Evolutionary conservation across 202 grass and related monocot species (phyloP).

Genomic region (Panicum hallii): DNA sequence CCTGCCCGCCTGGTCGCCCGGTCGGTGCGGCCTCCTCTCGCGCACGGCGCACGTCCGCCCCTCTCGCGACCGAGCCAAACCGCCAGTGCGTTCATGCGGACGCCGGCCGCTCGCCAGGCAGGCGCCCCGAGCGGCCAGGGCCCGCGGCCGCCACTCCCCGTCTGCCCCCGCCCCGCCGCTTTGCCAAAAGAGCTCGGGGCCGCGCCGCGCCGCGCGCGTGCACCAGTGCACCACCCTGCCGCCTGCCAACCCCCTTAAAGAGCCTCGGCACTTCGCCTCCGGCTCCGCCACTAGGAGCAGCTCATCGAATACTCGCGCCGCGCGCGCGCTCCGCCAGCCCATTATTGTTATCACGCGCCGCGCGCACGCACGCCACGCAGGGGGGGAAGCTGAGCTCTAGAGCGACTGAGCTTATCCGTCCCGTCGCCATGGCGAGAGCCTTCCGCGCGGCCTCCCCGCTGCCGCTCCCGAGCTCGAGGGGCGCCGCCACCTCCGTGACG

Average conservation of each 20-base stretch:
- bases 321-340: slow-evolving; percentile 11
- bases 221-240: not conserved
- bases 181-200: slow-evolving; percentile 45
- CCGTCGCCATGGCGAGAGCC: slow-evolving; percentile 49
- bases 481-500: not conserved
- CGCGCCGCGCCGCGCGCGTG: not conserved
- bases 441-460: slow-evolving; percentile 60
- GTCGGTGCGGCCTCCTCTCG: not conserved
- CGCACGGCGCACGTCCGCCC: not conserved
- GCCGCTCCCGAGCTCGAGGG: slow-evolving; percentile 50
- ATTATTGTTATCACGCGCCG: slow-evolving; percentile 55
- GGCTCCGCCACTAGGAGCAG: not conserved
- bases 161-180: not conserved
- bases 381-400: not conserved
- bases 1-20: not conserved
- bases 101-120: not conserved
- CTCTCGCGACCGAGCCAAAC: slow-evolving; percentile 19
- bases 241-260: slow-evolving; percentile 47
- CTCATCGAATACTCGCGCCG: slow-evolving; percentile 35
- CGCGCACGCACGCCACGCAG: slow-evolving; percentile 24
- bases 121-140: not conserved
- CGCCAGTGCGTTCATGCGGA: slow-evolving; percentile 2
- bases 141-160: not conserved
- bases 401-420: not conserved
- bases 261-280: slow-evolving; percentile 13